Evolutionary conservation across 2,329 filamentous ascomycete genomes (phyloP).

Genomic region (Pseudogymnoascus sp.): DNA sequence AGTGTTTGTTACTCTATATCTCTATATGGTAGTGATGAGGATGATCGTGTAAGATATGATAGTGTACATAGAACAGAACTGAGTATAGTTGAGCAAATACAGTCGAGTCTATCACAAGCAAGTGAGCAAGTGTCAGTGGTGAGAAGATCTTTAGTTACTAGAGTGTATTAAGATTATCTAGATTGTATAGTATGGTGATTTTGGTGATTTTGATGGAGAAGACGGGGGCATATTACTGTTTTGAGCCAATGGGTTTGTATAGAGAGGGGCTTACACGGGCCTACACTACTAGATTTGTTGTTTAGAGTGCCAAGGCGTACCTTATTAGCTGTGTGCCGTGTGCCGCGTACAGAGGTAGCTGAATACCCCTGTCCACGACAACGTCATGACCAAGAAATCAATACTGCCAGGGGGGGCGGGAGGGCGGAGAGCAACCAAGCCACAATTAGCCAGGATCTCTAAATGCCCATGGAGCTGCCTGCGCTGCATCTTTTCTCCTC

Average conservation of each 20-base stretch:
- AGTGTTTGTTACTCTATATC: not conserved
- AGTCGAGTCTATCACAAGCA: not conserved
- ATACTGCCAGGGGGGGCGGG: not conserved
- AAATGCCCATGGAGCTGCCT: not conserved
- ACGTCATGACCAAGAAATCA: constrained; percentile 3
- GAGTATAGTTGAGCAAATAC: not conserved
- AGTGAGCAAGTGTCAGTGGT: not conserved
- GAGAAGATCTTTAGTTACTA: not conserved
- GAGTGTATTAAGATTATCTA: not conserved
- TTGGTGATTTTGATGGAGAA: not conserved
- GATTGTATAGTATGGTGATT: not conserved
- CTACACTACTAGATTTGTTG: not conserved
- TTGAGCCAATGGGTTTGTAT: not conserved
- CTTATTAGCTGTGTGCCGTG: constrained; percentile 1
- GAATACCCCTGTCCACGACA: not conserved
- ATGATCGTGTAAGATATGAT: not conserved
- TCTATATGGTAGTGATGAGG: not conserved
- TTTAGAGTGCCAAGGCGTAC: constrained; percentile 3
- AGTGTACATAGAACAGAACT: not conserved
- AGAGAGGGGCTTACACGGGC: not conserved
- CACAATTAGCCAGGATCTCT: not conserved
- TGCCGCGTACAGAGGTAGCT: not conserved
- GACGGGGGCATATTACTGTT: not conserved
- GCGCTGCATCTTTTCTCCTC: not conserved
- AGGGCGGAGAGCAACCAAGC: not conserved